Base-by-base conservation (phyloP, 371 early-diverging fungal genomes). In the Rhizopus microsporus region DNA sequence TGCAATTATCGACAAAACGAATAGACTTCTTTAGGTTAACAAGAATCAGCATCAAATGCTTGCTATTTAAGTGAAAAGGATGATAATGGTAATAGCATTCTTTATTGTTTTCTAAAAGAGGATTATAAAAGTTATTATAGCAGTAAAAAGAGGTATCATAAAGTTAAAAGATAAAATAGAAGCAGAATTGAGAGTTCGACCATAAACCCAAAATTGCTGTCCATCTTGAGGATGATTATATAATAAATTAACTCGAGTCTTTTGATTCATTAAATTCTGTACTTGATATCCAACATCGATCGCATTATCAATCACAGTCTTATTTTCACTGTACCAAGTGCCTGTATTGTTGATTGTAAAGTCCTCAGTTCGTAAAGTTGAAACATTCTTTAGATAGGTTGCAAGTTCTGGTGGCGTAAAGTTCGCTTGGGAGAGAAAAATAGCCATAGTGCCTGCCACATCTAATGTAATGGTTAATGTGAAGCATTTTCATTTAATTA, bases 371-470 rank as follows among this genome's bases (percentile, higher is more conserved):
- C 71, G 48, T 13, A 69, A 38, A 3, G 67, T 65, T 4, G 75
- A 75, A 1, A 57, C 45, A 17, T 55, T 43, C 32, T 70, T 67
- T 38, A 78, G 33, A 16, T 71, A 59, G 8, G 23, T 17, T 2
- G 54, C 50, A 7, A 78, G 44, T n/a, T 68, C 47, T 12, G 40
- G 43, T 8, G 79, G 79, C 7, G 74, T 73, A 57, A 71, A 78
- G 23, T 73, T 54, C 5, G 45, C 42, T 56, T 74, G 49, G 8
- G 72, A 63, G 4, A 75, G 63, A 23, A 66, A 59, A n/a, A 76
- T 52, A 1, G 76, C 76, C 75, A 79, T 74, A 3, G 66, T 64
- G 16, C 76, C 79, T 34, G 76, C 65, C n/a, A 79, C 74, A 57
- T 71, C 46, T 46, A 46, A 43, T 43, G 17, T 43, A 43, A 12